Conservation (phyloP, 495 filamentous ascomycete genomes). For the Lentithecium fluviatile region DNA sequence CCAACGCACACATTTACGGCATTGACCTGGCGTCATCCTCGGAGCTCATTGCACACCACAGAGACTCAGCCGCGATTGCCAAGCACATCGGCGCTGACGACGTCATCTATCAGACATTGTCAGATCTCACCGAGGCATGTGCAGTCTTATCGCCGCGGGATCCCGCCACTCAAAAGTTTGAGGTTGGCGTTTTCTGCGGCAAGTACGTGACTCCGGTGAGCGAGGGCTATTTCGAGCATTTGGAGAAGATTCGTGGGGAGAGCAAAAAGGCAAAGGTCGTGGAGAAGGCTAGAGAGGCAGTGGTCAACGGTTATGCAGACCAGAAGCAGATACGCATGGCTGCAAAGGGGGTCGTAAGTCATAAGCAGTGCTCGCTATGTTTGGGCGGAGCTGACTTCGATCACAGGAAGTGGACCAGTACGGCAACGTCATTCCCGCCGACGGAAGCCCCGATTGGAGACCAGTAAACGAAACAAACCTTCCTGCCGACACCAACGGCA, state of each 20-base stretch:
- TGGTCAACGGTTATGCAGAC: slow-evolving; percentile 63
- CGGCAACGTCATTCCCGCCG: slow-evolving; percentile 55
- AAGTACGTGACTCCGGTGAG: slow-evolving; percentile 82
- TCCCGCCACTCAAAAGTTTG: slow-evolving; percentile 62
- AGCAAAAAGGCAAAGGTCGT: slow-evolving; percentile 69
- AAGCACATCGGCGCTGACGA: slow-evolving; percentile 85
- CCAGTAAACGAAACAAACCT: slow-evolving; percentile 7
- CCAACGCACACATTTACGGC: slow-evolving; percentile 76
- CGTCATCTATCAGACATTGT: slow-evolving; percentile 86
- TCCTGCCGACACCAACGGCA: too few relatives aligned
- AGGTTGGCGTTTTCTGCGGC: slow-evolving; percentile 96
- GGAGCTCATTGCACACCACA: slow-evolving; percentile 82
- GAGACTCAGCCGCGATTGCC: slow-evolving; percentile 66
- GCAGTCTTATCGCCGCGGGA: slow-evolving; percentile 63
- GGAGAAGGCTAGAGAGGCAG: slow-evolving; percentile 66
- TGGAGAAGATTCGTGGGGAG: slow-evolving; percentile 73
- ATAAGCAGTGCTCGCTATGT: neutral
- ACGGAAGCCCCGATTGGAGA: slow-evolving; percentile 29
- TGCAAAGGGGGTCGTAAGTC: slow-evolving; percentile 54
- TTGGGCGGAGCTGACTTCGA: neutral
- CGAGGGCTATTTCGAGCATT: slow-evolving; percentile 81
- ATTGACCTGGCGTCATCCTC: slow-evolving; percentile 83
- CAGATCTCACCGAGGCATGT: slow-evolving; percentile 78
- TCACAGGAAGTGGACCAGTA: slow-evolving; percentile 50
- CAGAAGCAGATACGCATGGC: slow-evolving; percentile 62